phyloP scores from a whole-genome alignment of 805 yeast species.

The Lipomyces yamadae region DNA sequence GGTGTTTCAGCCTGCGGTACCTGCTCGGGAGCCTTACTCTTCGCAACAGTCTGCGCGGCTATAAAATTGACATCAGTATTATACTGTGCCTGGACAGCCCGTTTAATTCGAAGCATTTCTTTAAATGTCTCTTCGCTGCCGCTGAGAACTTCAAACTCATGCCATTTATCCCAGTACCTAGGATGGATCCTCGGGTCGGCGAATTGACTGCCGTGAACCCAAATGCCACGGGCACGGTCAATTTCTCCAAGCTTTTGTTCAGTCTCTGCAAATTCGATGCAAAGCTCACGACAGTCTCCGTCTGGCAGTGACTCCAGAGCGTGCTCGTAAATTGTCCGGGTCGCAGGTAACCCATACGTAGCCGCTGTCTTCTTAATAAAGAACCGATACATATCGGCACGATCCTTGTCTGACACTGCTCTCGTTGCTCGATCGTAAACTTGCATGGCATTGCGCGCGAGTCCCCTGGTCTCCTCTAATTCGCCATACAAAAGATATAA shows the following conservation, averaged over 20 bases:
- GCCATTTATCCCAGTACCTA: conserved; percentile 71
- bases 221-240: conserved; percentile 66
- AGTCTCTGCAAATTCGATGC: conserved; percentile 58
- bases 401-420: conserved; percentile 43
- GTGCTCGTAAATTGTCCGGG: conserved; percentile 57
- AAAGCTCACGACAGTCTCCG: conserved; percentile 50
- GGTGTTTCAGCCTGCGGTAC: not conserved
- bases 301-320: conserved; percentile 58
- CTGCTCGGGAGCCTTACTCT: conserved; percentile 2
- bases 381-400: conserved; percentile 51
- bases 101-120: conserved; percentile 68
- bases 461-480: conserved; percentile 63
- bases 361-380: conserved; percentile 51
- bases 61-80: conserved; percentile 40
- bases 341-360: conserved; percentile 50
- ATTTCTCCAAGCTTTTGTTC: conserved; percentile 61
- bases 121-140: conserved; percentile 77
- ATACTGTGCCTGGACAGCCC: conserved; percentile 48
- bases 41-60: conserved; percentile 38
- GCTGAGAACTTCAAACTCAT: conserved; percentile 67
- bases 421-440: conserved; percentile 53
- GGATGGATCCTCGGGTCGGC: conserved; percentile 45
- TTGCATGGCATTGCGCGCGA: conserved; percentile 55
- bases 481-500: conserved; percentile 62
- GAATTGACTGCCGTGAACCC: conserved; percentile 58